These are phyloP conservation scores for Chaetomium sp. DNA, from an alignment of 2,329 filamentous ascomycete genomes.

Conservation along the genomic window DNA sequence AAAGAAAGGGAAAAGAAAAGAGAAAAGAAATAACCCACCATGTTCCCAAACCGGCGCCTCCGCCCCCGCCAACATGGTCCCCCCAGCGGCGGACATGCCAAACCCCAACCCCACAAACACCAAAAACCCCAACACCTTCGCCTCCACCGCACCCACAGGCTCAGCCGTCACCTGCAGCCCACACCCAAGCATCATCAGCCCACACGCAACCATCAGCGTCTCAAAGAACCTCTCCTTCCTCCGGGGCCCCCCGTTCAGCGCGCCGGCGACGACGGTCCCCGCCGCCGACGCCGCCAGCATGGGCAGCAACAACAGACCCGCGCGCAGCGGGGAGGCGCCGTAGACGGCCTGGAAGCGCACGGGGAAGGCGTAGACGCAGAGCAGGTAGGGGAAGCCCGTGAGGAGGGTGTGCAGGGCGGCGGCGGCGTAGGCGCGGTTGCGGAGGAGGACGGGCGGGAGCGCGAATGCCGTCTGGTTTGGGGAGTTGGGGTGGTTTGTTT, in stretches of 20 bases:
- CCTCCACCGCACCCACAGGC: slow-evolving; percentile 41
- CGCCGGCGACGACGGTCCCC: slow-evolving; percentile 48
- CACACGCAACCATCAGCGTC: slow-evolving; percentile 47
- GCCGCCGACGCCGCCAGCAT: slow-evolving; percentile 54
- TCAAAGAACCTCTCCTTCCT: slow-evolving; percentile 48
- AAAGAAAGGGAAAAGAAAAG: background rate
- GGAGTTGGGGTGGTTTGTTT: too few relatives aligned
- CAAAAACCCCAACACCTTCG: slow-evolving; percentile 53
- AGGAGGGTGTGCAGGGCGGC: slow-evolving; percentile 50
- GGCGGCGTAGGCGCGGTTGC: slow-evolving; percentile 49
- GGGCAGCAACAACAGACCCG: slow-evolving; percentile 56
- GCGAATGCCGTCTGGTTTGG: slow-evolving; percentile 41
- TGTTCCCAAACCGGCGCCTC: slow-evolving; percentile 50
- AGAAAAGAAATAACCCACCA: slow-evolving; percentile 41
- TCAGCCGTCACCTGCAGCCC: slow-evolving; percentile 49
- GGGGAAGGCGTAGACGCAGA: slow-evolving; percentile 54
- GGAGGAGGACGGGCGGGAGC: slow-evolving; percentile 53
- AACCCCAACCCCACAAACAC: slow-evolving; percentile 57
- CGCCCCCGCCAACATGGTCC: slow-evolving; percentile 49
- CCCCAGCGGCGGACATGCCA: slow-evolving; percentile 50
- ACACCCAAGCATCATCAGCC: slow-evolving; percentile 50
- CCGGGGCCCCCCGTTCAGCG: slow-evolving; percentile 44
- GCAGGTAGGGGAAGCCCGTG: slow-evolving; percentile 53
- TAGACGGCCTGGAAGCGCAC: slow-evolving; percentile 55
- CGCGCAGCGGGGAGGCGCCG: slow-evolving; percentile 47